Evolutionary conservation across 768 basidiomycete species (phyloP).

Genomic region (Mycena albidolilacea): DNA sequence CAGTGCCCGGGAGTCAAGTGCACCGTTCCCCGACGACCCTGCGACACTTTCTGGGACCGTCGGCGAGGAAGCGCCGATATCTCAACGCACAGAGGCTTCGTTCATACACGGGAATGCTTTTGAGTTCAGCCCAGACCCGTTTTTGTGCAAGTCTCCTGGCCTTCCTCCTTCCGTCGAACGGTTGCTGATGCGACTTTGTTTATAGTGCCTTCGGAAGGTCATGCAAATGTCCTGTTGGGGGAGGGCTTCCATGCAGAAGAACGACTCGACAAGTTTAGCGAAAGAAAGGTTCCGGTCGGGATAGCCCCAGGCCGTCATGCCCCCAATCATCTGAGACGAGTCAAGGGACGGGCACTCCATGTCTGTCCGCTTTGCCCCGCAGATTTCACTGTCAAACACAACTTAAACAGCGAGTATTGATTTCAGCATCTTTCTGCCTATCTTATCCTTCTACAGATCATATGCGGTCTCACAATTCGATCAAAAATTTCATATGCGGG

Average conservation of each 20-base stretch:
- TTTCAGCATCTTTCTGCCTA: neutral
- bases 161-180: no score
- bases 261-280: neutral
- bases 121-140: no score
- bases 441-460: conserved; percentile 12
- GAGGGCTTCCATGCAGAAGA: no score
- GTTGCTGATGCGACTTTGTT: no score
- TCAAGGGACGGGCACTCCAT: conserved; percentile 3
- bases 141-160: no score
- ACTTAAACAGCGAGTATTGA: conserved; percentile 8
- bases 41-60: no score
- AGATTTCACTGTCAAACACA: conserved; percentile 28
- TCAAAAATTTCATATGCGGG: conserved; percentile 13
- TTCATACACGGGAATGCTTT: no score
- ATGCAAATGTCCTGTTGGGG: no score
- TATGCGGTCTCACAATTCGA: conserved; percentile 10
- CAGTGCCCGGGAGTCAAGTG: no score
- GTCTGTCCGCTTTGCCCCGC: conserved; percentile 10
- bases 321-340: neutral
- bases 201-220: neutral
- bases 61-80: no score
- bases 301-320: conserved; percentile 9
- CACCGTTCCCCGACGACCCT: no score
- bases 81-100: no score
- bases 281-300: neutral